Evolutionary conservation across 208 protist species (phyloP).

Genomic region (Polymyxa betae): DNA sequence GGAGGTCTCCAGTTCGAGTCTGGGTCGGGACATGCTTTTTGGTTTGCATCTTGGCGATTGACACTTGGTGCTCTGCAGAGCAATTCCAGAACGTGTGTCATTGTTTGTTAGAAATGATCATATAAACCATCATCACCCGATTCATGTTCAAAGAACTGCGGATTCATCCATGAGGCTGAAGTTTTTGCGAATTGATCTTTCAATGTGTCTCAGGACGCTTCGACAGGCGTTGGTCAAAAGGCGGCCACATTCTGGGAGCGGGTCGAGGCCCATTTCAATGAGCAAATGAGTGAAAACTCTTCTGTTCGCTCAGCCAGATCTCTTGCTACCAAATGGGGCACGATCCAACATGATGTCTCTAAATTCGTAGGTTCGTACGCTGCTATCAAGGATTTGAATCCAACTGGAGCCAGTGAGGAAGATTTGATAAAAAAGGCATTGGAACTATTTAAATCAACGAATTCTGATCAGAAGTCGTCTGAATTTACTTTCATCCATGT

Average conservation of each 20-base stretch:
- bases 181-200: neutral
- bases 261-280: slow-evolving; percentile 28
- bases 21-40: too few relatives aligned
- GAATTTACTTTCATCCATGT: neutral
- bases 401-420: neutral
- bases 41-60: too few relatives aligned
- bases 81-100: too few relatives aligned
- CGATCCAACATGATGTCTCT: slow-evolving; percentile 29
- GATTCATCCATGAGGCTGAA: too few relatives aligned
- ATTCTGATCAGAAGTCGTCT: neutral
- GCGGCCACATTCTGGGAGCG: slow-evolving; percentile 16
- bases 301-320: neutral
- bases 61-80: too few relatives aligned
- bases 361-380: slow-evolving; percentile 9
- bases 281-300: neutral
- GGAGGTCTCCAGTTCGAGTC: too few relatives aligned
- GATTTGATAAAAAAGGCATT: neutral
- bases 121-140: too few relatives aligned
- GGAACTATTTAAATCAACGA: neutral
- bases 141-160: too few relatives aligned
- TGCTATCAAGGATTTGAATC: neutral
- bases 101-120: too few relatives aligned
- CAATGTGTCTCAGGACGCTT: neutral
- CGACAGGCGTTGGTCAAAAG: neutral
- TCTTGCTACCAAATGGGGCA: neutral